A percentile compares a stretch with the other conserved stretches of the same genome.
Evolutionary conservation across 2,329 filamentous ascomycete genomes (phyloP).

Genomic region (Phaeosphaeriaceae sp.): DNA sequence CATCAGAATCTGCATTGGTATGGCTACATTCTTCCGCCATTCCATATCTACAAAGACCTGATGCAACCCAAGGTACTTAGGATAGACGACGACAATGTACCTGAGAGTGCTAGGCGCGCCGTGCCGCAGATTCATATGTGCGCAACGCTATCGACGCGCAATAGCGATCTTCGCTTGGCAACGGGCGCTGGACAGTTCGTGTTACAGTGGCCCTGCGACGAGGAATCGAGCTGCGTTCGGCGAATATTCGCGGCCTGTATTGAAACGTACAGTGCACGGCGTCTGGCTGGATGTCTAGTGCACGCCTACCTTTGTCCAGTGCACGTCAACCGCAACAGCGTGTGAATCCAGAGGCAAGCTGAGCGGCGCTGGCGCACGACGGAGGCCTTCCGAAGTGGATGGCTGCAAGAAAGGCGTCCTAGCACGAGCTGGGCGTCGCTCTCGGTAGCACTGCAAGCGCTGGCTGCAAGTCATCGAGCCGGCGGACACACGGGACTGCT

Average conservation of each 20-base stretch:
- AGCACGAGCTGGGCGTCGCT: not conserved
- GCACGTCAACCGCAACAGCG: not conserved
- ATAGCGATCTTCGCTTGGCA: conserved; percentile 37
- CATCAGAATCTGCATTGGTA: not conserved
- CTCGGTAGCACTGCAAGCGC: not conserved
- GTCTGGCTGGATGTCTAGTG: not conserved
- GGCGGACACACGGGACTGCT: conserved; percentile 11
- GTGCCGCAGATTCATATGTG: conserved; percentile 15
- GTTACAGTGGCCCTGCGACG: conserved; percentile 14
- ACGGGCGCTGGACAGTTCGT: conserved; percentile 7
- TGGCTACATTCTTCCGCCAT: not conserved
- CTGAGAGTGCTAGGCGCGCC: conserved; percentile 24
- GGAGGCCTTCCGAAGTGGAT: conserved; percentile 2
- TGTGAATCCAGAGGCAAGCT: conserved; percentile 2
- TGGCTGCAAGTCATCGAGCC: conserved; percentile 19
- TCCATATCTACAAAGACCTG: not conserved
- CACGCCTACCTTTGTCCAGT: not conserved
- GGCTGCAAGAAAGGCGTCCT: not conserved
- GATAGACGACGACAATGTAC: conserved; percentile 20
- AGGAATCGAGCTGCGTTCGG: conserved; percentile 21
- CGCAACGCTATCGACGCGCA: conserved; percentile 28
- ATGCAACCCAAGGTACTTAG: conserved; percentile 1
- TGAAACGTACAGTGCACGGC: conserved; percentile 27
- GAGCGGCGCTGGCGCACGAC: conserved; percentile 4
- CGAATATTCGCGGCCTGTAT: conserved; percentile 15